Evolutionary conservation across 2,329 filamentous ascomycete genomes (phyloP).

Genomic region (Trichophyton rubrum): DNA sequence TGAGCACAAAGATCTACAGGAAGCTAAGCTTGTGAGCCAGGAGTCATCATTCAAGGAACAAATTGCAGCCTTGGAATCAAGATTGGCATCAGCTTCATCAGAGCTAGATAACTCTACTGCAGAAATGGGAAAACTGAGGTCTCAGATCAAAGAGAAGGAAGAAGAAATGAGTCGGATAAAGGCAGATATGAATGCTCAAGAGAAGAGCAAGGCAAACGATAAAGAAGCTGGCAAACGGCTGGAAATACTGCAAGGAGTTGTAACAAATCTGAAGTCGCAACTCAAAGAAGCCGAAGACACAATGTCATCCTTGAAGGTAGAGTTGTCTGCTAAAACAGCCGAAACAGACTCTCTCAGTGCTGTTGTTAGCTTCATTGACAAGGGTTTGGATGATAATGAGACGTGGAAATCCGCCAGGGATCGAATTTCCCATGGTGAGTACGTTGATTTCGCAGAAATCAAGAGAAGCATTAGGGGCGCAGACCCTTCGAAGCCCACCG

Average conservation of each 20-base stretch:
- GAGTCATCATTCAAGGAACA: conserved; percentile 32
- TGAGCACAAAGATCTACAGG: conserved; percentile 40
- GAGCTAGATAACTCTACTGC: conserved; percentile 20
- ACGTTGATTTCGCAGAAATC: conserved; percentile 20
- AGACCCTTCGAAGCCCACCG: background rate
- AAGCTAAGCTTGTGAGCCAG: conserved; percentile 35
- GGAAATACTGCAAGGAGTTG: conserved; percentile 43
- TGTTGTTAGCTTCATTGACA: conserved; percentile 32
- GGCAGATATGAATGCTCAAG: conserved; percentile 5
- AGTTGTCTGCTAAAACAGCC: conserved; percentile 30
- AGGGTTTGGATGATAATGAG: conserved; percentile 22
- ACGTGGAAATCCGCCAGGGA: conserved; percentile 27
- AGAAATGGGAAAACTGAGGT: conserved; percentile 25
- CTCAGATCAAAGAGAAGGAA: conserved; percentile 30
- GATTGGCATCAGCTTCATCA: conserved; percentile 23
- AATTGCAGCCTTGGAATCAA: conserved; percentile 30
- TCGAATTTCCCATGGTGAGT: conserved; percentile 21
- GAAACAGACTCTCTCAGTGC: conserved; percentile 23
- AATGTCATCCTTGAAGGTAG: conserved; percentile 34
- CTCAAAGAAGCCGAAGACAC: conserved; percentile 42
- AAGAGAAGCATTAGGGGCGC: background rate
- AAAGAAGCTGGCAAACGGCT: conserved; percentile 39
- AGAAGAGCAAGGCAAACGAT: conserved; percentile 24
- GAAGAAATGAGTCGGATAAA: conserved; percentile 28
- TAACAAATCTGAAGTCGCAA: conserved; percentile 43